Base-by-base conservation (phyloP, 192 early-diverging fungal species). In the Coemansia sp. region DNA sequence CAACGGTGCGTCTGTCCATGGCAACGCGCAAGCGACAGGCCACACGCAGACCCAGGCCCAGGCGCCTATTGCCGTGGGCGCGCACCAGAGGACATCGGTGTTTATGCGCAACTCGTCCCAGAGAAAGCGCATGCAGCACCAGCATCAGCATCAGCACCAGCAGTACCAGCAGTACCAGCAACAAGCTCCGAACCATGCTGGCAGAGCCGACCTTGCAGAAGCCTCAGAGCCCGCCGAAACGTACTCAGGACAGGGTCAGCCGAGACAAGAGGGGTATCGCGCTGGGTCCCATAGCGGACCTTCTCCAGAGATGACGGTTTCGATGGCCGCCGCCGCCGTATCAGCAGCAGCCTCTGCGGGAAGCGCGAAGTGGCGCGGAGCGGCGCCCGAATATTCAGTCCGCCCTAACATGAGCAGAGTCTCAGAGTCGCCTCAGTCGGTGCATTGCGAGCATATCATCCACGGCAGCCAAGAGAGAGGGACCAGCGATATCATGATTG, bases 381-480 rank as follows among this genome's bases (percentile, higher is more conserved):
- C 55, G 5, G 48, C 45, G 9, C 51, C 63, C 3, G 63, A 62
- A 0, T 16, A 57, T 24, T 53, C 27, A 10, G 28, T 23, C 6
- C 65, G 66, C 27, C 49, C 34, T 11, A 19, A 22, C 1, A 1
- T 59, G 4, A 45, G 60, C 6, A 66, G 68, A 2, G 57, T 71
- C 8, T 65, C 68, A 11, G 64, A 52, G 39, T 76, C 68, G 45
- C 74, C 74, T 5, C 64, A 63, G 47, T 66, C 68, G 22, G 25
- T 64, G 6, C 39, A 65, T 22, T 57, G 65, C 4, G 36, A 27
- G 20, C 68, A 68, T 24, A 14, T 50, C 56, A 48, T 58, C 20
- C 50, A 59, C 13, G 56, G 25, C 16, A 36, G 50, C 24, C 23
- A 36, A 16, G 45, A 71, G n/a, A n/a, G 61, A 22, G 19, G 19